Percentiles rank a stretch among this genome's conserved stretches.
Conservation (phyloP, 805 yeast species). For the Wickerhamiella sergipiensis region DNA sequence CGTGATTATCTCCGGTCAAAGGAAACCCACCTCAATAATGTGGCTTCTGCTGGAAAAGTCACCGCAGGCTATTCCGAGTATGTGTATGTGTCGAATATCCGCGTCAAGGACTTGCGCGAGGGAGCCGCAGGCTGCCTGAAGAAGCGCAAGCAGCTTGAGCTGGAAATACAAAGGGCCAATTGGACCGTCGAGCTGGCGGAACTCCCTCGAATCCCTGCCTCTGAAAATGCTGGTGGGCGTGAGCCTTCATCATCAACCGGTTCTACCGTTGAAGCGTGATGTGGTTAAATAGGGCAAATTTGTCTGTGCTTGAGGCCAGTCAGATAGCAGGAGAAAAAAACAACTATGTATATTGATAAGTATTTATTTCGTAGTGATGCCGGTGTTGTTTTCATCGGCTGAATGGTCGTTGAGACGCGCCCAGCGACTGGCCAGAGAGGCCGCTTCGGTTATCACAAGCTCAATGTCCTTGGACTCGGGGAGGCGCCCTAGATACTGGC, state of each 20-base stretch:
- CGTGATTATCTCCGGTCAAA: neutral
- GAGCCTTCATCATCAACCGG: no score
- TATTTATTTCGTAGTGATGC: neutral
- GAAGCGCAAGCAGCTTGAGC: neutral
- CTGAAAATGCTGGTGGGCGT: no score
- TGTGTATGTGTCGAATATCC: neutral
- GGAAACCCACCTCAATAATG: neutral
- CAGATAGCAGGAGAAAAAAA: no score
- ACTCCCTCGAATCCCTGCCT: neutral
- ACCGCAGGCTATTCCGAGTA: neutral
- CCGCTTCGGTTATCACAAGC: slow-evolving; percentile 12
- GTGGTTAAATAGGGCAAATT: no score
- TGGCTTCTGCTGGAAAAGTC: neutral
- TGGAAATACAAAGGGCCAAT: neutral
- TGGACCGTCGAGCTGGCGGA: neutral
- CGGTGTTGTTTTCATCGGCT: neutral
- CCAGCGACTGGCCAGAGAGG: slow-evolving; percentile 1
- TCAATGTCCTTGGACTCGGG: slow-evolving; percentile 13
- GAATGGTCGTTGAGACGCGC: neutral
- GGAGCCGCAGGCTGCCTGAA: neutral
- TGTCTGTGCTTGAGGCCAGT: no score
- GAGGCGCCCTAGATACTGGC: slow-evolving; percentile 43
- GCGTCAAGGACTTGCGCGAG: neutral
- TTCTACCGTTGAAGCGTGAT: no score
- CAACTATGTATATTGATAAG: no score